phyloP scores from a whole-genome alignment of 208 protist genomes.

The Trypanosoma mega region DNA sequence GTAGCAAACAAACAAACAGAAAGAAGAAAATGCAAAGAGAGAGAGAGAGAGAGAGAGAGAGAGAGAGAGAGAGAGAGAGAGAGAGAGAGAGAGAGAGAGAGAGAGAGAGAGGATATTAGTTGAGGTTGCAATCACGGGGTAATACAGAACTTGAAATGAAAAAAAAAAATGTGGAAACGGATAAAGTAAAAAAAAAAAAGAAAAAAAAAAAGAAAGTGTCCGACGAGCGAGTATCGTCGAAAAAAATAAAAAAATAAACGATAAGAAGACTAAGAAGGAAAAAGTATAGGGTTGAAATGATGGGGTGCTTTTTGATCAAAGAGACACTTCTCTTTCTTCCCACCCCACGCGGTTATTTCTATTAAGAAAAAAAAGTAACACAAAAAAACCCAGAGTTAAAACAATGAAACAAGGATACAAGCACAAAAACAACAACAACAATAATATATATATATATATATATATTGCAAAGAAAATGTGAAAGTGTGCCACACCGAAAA shows the following conservation, averaged over 20 bases:
- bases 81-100: not conserved
- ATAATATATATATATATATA: too few species aligned
- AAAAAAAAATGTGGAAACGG: not conserved
- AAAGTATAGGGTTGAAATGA: too few species aligned
- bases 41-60: not conserved
- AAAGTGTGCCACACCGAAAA: too few species aligned
- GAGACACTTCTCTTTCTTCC: too few species aligned
- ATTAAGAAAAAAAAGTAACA: constrained; percentile 1
- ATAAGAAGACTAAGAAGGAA: too few species aligned
- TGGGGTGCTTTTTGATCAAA: too few species aligned
- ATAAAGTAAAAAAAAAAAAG: constrained; percentile 15
- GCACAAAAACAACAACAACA: too few species aligned
- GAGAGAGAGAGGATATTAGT: not conserved
- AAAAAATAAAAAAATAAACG: too few species aligned
- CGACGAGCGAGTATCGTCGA: too few species aligned
- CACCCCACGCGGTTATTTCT: not conserved
- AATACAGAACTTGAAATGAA: not conserved
- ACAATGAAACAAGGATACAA: constrained; percentile 1
- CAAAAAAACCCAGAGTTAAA: not conserved
- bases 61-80: constrained; percentile 10
- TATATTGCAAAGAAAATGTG: too few species aligned
- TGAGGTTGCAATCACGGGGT: not conserved
- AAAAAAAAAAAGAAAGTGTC: constrained; percentile 18
- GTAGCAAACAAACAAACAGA: not conserved
- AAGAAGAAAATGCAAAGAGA: constrained; percentile 8